These are phyloP conservation scores for Cladobotryum mycophilum DNA, from an alignment of 2,329 filamentous ascomycete genomes.

Conservation along the genomic window DNA sequence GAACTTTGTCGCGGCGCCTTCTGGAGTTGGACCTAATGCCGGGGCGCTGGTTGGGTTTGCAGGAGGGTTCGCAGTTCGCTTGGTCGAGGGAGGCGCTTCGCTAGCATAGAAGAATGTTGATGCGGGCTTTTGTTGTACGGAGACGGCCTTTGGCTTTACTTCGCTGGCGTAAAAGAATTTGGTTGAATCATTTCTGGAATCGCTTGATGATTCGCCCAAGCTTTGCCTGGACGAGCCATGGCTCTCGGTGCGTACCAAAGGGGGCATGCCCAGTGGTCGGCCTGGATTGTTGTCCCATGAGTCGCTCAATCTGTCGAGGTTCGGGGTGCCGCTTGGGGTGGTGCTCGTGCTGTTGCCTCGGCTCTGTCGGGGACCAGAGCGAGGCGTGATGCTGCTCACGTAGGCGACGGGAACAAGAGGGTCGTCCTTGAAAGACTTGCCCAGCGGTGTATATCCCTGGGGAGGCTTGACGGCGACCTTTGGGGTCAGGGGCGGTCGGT, in stretches of 20 bases:
- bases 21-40: slow-evolving; percentile 28
- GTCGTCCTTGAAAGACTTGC: slow-evolving; percentile 37
- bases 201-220: slow-evolving; percentile 22
- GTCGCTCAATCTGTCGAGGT: slow-evolving; percentile 35
- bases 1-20: slow-evolving; percentile 55
- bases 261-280: slow-evolving; percentile 28
- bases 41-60: slow-evolving; percentile 28
- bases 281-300: slow-evolving; percentile 33
- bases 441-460: slow-evolving; percentile 36
- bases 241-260: slow-evolving; percentile 17
- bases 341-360: slow-evolving; percentile 62
- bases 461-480: slow-evolving; percentile 46
- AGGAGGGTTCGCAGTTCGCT: slow-evolving; percentile 27
- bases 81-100: slow-evolving; percentile 36
- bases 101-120: slow-evolving; percentile 54
- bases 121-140: slow-evolving; percentile 38
- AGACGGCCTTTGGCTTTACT: slow-evolving; percentile 42
- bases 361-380: slow-evolving; percentile 66
- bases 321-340: slow-evolving; percentile 60
- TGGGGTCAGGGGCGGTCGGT: slow-evolving; percentile 45
- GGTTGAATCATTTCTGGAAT: slow-evolving; percentile 23
- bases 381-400: slow-evolving; percentile 68
- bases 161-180: slow-evolving; percentile 95
- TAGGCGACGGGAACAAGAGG: slow-evolving; percentile 48
- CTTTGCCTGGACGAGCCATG: slow-evolving; percentile 1